These are phyloP conservation scores for Acanthamoeba royreba DNA, from an alignment of 208 protist genomes.

Conservation along the genomic window DNA sequence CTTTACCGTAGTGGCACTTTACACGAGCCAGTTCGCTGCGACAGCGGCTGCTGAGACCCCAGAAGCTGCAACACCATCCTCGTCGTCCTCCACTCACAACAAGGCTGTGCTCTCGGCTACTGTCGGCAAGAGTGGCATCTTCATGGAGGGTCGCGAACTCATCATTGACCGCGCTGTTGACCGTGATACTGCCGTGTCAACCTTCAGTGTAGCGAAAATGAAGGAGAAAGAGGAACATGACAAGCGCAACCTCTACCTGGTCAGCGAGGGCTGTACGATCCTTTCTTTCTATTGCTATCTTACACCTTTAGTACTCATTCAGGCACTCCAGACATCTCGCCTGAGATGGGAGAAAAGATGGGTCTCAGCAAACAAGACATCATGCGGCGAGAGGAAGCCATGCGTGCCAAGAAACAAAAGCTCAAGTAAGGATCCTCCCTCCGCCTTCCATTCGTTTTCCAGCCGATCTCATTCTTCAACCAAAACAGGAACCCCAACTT, in stretches of 20 bases:
- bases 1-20: not conserved
- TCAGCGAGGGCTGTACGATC: not conserved
- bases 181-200: not conserved
- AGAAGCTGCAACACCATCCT: not conserved
- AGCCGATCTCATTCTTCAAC: not conserved
- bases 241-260: conserved; percentile 21
- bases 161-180: not conserved
- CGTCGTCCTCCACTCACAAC: not conserved
- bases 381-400: not conserved
- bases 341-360: not conserved
- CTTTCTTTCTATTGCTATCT: not conserved
- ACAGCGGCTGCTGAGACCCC: not conserved
- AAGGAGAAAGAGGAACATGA: not conserved
- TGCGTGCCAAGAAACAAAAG: conserved; percentile 8
- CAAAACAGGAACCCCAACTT: conserved; percentile 3
- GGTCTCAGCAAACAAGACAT: not conserved
- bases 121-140: not conserved
- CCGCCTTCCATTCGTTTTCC: not conserved
- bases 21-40: not conserved
- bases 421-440: not conserved
- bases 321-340: not conserved
- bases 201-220: not conserved
- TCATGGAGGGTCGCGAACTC: conserved; percentile 14
- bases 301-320: not conserved
- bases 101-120: not conserved